Base-by-base conservation (phyloP, 371 early-diverging fungal genomes). In the Mucor plumbeus region DNA sequence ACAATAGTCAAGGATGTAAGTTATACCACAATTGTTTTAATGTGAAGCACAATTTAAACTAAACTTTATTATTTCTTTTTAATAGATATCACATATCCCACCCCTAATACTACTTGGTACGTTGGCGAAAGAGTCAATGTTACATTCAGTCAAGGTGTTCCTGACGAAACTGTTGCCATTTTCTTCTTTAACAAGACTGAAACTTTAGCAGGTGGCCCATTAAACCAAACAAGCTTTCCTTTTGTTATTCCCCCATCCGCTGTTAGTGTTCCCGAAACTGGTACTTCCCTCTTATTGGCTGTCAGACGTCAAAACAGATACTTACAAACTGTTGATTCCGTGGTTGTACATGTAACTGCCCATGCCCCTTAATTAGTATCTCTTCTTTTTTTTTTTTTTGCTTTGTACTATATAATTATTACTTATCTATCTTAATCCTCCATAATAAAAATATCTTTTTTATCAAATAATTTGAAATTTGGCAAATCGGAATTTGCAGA, bases 91-190 rank as follows among this genome's bases (percentile, higher is more conserved):
- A 11, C 70, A 17, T 81, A 63, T 44, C 82, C 82, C 33, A 62
- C 50, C 10, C 26, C 44, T 15, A 62, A 71, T 57, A 67, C 69
- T 4, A 75, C 72, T 11, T 80, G 80, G 80, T 63, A 69, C 57
- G 74, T 80, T 15, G 80, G 80, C 9, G 63, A 80, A 35, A 57
- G 67, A 39, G 80, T 77, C 39, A 72, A 73, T 63, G 80, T 80
- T 40, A 47, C 48, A 3, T 63, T 50, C 14, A 21, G 58, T 4
- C 0, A 56, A 9, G 54, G 54, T 19, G 9, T 26, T 5, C 35
- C 53, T 7, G 10, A 65, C 19, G 55, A 81, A 65, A 75, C 75
- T 8, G 73, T 78, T 7, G 15, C 70, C 13, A 72, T 77, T 40
- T 78, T 80, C 61, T 74, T 80, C 41, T 75, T 70, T 15, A 53